These are phyloP conservation scores for Hanseniaspora lachancei DNA, from an alignment of 805 yeast genomes.

Conservation along the genomic window DNA sequence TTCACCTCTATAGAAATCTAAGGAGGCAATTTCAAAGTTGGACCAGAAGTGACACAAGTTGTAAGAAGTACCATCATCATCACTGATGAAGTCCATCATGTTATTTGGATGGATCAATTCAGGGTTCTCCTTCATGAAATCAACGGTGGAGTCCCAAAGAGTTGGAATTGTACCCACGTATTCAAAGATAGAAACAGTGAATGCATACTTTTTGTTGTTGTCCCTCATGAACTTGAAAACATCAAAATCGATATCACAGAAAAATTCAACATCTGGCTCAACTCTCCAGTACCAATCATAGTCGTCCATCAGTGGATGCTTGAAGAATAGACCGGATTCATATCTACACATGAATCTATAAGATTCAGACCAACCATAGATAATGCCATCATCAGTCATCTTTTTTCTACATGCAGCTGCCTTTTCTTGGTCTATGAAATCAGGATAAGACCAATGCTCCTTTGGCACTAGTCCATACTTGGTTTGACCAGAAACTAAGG, in stretches of 20 bases:
- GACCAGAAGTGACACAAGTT: conserved; percentile 88
- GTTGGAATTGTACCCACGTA: conserved; percentile 60
- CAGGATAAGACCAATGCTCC: conserved; percentile 81
- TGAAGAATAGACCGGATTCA: conserved; percentile 80
- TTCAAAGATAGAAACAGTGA: conserved; percentile 68
- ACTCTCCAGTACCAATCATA: conserved; percentile 92
- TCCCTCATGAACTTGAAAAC: conserved; percentile 72
- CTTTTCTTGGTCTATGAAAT: conserved; percentile 59
- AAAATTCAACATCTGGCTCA: conserved; percentile 71
- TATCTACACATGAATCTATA: conserved; percentile 88
- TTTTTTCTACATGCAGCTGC: conserved; percentile 45
- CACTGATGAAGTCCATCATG: conserved; percentile 55
- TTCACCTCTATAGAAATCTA: conserved; percentile 60
- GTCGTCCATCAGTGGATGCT: conserved; percentile 59
- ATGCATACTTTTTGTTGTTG: conserved; percentile 59
- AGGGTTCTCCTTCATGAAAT: conserved; percentile 48
- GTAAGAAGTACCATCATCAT: conserved; percentile 58
- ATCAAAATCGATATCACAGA: conserved; percentile 73
- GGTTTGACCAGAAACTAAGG: conserved; percentile 63
- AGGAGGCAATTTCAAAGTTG: conserved; percentile 69
- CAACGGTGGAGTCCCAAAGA: conserved; percentile 58
- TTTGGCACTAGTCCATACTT: conserved; percentile 69
- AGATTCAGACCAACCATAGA: conserved; percentile 54
- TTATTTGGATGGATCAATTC: conserved; percentile 47
- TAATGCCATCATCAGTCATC: conserved; percentile 39